Evolutionary conservation across 2,329 filamentous ascomycete genomes (phyloP).

Genomic region (Colletotrichum chlorophyti): DNA sequence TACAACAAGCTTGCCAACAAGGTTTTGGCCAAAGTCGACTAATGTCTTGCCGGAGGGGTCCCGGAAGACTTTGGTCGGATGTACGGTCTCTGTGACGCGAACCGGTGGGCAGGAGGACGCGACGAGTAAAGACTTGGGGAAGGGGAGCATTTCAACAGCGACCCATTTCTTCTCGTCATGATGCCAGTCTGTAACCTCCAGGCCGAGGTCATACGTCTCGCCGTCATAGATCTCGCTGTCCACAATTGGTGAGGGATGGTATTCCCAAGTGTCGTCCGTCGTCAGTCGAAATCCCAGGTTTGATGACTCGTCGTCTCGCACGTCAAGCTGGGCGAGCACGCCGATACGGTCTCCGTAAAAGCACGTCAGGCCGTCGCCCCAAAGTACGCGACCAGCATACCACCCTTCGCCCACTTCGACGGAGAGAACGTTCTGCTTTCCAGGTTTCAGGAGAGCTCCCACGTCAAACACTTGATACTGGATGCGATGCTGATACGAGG

Average conservation of each 20-base stretch:
- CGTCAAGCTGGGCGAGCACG: conserved; percentile 45
- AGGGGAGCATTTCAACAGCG: conserved; percentile 36
- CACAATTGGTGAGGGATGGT: conserved; percentile 39
- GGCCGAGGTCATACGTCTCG: conserved; percentile 53
- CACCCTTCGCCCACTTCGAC: conserved; percentile 59
- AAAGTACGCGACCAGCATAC: conserved; percentile 45
- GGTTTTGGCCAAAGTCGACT: conserved; percentile 65
- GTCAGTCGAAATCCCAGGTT: conserved; percentile 33
- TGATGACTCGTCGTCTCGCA: conserved; percentile 38
- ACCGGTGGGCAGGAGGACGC: conserved; percentile 52
- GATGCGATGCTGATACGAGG: conserved; percentile 49
- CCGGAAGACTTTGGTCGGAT: conserved; percentile 37
- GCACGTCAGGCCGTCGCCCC: conserved; percentile 29
- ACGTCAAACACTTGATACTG: conserved; percentile 53
- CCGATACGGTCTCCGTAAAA: conserved; percentile 48
- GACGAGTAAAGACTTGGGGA: conserved; percentile 42
- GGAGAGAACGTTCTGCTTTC: conserved; percentile 45
- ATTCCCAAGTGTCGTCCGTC: conserved; percentile 47
- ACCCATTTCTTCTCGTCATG: conserved; percentile 37
- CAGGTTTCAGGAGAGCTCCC: conserved; percentile 35
- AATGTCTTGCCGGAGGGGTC: conserved; percentile 50
- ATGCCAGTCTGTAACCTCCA: conserved; percentile 32
- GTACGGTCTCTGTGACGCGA: conserved; percentile 40
- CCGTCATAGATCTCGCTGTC: conserved; percentile 59
- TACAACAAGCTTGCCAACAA: conserved; percentile 57